phyloP scores from a whole-genome alignment of 148 eudicot genomes.

The Vaccinium vitisidaea region DNA sequence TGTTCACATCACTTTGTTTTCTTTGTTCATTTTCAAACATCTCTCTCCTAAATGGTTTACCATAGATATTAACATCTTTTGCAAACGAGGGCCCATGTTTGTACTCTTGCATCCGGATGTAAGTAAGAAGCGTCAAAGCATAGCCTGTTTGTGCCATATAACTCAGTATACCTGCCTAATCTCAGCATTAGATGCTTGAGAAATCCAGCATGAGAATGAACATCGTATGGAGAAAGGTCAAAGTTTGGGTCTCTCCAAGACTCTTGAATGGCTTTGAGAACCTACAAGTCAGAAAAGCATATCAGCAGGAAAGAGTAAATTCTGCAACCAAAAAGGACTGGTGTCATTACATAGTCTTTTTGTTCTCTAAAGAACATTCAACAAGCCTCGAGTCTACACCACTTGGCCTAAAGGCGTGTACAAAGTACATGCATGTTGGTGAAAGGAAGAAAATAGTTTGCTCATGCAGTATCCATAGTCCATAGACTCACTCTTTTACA shows the following conservation, averaged over 20 bases:
- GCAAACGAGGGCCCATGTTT: not conserved
- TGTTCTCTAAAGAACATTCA: not conserved
- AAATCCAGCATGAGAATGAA: conserved; percentile 80
- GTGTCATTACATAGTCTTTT: not conserved
- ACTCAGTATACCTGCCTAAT: conserved; percentile 71
- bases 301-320: conserved; percentile 17
- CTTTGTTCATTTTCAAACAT: not conserved
- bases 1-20: not conserved
- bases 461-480: not conserved
- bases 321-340: not conserved
- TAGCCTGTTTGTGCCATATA: conserved; percentile 3
- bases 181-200: conserved; percentile 87
- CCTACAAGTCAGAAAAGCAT: conserved; percentile 55
- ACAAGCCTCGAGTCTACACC: not conserved
- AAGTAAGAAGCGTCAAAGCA: not conserved
- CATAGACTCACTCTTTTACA: not conserved
- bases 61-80: not conserved
- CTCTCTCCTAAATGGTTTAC: no score
- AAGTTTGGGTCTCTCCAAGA: conserved; percentile 73
- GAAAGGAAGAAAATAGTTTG: not conserved
- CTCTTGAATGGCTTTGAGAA: conserved; percentile 90
- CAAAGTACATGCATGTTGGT: not conserved
- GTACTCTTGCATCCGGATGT: not conserved
- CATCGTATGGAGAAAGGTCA: conserved; percentile 75
- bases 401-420: not conserved